Conservation (phyloP, 202 grass and related monocot species). For the Carex sylvatica region DNA sequence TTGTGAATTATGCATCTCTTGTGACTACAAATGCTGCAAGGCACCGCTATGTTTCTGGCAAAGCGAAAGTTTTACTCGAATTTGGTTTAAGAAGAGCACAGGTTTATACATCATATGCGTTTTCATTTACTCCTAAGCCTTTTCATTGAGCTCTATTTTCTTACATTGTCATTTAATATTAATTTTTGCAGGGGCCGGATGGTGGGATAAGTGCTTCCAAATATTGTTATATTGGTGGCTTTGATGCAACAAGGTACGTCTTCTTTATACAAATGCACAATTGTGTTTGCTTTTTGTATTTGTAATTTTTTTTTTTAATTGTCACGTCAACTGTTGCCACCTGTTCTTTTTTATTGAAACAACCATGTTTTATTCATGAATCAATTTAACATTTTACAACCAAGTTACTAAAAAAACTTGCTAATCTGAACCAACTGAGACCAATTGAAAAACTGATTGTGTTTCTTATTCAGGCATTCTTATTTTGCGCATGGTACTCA, state of each 20-base stretch:
- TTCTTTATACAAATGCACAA: constrained; percentile 22
- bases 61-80: constrained; percentile 83
- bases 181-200: constrained; percentile 77
- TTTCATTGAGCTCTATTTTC: background rate
- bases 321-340: background rate
- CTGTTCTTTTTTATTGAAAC: background rate
- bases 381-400: background rate
- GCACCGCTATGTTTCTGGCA: constrained; percentile 90
- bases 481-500: background rate
- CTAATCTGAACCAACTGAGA: background rate
- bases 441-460: background rate
- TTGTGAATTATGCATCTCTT: constrained; percentile 98
- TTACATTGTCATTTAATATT: constrained; percentile 30
- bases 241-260: constrained; percentile 92
- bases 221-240: constrained; percentile 95
- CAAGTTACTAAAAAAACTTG: background rate
- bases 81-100: constrained; percentile 99
- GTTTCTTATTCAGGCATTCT: background rate
- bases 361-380: background rate
- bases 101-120: constrained; percentile 39
- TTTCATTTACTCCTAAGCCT: background rate
- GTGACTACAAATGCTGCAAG: constrained; percentile 95
- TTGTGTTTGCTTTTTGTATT: background rate
- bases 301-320: background rate
- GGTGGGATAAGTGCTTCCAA: constrained; percentile 98